These are phyloP conservation scores for Daldinia bambusicola DNA, from an alignment of 495 filamentous ascomycete genomes.

Conservation along the genomic window DNA sequence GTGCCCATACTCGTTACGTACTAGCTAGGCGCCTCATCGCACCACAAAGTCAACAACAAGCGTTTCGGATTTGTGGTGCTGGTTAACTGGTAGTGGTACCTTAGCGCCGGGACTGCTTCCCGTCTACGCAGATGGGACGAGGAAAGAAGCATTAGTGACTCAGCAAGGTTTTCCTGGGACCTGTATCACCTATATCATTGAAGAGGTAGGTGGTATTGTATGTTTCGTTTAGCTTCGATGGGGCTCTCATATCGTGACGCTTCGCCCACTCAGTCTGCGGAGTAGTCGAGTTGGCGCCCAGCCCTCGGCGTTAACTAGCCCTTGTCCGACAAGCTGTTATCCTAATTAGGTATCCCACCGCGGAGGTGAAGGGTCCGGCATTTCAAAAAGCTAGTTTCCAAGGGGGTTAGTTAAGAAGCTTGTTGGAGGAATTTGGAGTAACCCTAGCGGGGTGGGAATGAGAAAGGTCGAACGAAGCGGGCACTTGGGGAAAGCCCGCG, in stretches of 20 bases:
- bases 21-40: neutral
- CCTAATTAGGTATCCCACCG: conserved; percentile 12
- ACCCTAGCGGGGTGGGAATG: conserved; percentile 2
- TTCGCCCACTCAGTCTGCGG: neutral
- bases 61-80: neutral
- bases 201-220: neutral
- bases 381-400: conserved; percentile 17
- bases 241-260: neutral
- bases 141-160: neutral
- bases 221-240: neutral
- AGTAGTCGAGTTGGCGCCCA: neutral
- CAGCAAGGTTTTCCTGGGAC: neutral
- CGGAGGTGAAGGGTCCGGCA: conserved; percentile 34
- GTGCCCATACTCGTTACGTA: neutral
- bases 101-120: neutral
- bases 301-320: neutral
- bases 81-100: neutral
- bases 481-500: conserved; percentile 7
- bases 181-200: neutral
- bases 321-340: neutral
- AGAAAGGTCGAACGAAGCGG: conserved; percentile 9
- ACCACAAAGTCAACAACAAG: no score
- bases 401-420: conserved; percentile 6
- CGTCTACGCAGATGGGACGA: neutral
- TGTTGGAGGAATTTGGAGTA: conserved; percentile 7